These are phyloP conservation scores for Ciborinia camelliae DNA, from an alignment of 2,329 filamentous ascomycete species.

Conservation along the genomic window DNA sequence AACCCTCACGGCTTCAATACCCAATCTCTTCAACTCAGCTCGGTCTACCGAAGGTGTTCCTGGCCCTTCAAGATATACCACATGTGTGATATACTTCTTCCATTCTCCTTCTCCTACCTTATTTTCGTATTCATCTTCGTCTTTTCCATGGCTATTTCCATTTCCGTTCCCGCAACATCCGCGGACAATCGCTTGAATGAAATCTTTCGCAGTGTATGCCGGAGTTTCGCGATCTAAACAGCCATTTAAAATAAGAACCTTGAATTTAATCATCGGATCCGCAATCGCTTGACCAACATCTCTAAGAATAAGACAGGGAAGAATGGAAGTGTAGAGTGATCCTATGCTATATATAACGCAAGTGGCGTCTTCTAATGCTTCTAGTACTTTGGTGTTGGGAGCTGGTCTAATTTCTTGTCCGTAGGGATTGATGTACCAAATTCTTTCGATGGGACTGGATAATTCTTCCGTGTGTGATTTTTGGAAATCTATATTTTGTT, in stretches of 20 bases:
- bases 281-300: constrained; percentile 67
- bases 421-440: constrained; percentile 99
- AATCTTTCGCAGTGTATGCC: constrained; percentile 73
- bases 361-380: constrained; percentile 61
- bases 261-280: constrained; percentile 47
- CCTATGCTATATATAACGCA: constrained; percentile 89
- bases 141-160: constrained; percentile 28
- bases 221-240: constrained; percentile 81
- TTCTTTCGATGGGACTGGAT: constrained; percentile 69
- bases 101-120: constrained; percentile 46
- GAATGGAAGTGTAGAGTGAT: constrained; percentile 85
- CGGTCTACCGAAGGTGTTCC: constrained; percentile 69
- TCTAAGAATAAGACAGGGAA: constrained; percentile 76
- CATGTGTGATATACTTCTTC: constrained; percentile 72
- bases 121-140: constrained; percentile 11
- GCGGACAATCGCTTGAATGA: constrained; percentile 73
- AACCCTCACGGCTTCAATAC: constrained; percentile 73
- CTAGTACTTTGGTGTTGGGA: constrained; percentile 75
- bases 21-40: constrained; percentile 58
- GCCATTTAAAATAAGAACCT: constrained; percentile 73
- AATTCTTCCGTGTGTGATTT: constrained; percentile 75
- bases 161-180: constrained; percentile 50
- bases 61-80: constrained; percentile 73
- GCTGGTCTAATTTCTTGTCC: constrained; percentile 90
- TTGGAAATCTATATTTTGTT: constrained; percentile 77